These are phyloP conservation scores for Poronia punctata DNA, from an alignment of 495 filamentous ascomycete genomes.

Conservation along the genomic window DNA sequence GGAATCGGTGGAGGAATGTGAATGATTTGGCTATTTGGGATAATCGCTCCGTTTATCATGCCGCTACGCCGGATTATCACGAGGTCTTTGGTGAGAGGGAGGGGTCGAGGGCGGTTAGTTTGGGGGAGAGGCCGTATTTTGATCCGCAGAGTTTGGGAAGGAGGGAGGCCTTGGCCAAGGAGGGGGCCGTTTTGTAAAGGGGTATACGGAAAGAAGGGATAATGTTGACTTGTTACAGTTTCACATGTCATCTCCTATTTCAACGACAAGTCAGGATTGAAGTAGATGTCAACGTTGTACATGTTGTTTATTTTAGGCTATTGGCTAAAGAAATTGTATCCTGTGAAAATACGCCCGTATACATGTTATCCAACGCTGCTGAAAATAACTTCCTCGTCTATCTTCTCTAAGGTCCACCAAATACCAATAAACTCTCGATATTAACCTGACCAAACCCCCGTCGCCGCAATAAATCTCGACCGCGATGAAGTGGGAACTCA, in stretches of 20 bases:
- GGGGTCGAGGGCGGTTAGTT: slow-evolving; percentile 55
- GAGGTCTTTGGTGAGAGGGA: slow-evolving; percentile 49
- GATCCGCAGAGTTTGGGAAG: slow-evolving; percentile 53
- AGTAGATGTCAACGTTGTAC: too few species aligned
- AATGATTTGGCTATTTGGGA: slow-evolving; percentile 76
- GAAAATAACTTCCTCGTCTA: too few species aligned
- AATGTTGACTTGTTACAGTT: neutral
- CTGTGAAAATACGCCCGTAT: too few species aligned
- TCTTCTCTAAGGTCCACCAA: slow-evolving; percentile 38
- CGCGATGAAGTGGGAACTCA: slow-evolving; percentile 56
- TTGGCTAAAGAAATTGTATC: too few species aligned
- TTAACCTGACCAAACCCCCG: slow-evolving; percentile 49
- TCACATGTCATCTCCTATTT: neutral
- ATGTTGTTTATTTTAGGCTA: too few species aligned
- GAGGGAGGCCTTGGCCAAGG: slow-evolving; percentile 47
- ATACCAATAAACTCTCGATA: slow-evolving; percentile 55
- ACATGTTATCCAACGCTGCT: too few species aligned
- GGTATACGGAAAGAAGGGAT: neutral
- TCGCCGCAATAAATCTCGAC: slow-evolving; percentile 44
- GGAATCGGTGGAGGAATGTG: slow-evolving; percentile 54
- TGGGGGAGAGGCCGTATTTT: slow-evolving; percentile 66
- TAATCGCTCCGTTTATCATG: slow-evolving; percentile 63
- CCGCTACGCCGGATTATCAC: slow-evolving; percentile 62
- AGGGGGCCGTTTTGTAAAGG: slow-evolving; percentile 5
- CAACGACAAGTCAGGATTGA: too few species aligned